Base-by-base conservation (phyloP, 495 filamentous ascomycete species). In the Aspergillus bridgeri region DNA sequence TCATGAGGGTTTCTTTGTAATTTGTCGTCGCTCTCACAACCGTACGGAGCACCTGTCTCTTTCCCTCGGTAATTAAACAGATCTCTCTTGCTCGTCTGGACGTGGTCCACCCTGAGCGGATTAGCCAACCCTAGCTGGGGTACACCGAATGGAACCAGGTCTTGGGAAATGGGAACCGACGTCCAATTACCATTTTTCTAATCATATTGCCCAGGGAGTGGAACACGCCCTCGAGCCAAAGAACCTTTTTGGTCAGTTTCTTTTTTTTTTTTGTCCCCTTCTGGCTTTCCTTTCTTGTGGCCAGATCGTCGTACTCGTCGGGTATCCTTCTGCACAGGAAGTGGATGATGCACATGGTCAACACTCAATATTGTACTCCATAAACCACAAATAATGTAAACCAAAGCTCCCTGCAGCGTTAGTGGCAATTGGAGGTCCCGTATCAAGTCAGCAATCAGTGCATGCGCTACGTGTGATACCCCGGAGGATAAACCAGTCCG, bases 241-340 rank as follows among this genome's bases (percentile, higher is more conserved):
- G 1, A 33, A 38, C 7, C 9, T n/a, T 18, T 25, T 51, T 24
- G n/a, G 8, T 51, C 24, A 23, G 33, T 54, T 13, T 23, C 50
- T 19, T 46, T 46, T 46, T 46, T 46, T 46, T 46, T 50, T 48
- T 54, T 33, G 21, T 49, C 6, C 5, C 6, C 27, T 53, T 38
- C 38, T 13, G 19, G 50, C 13, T 3, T 47, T 47, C 15, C 4
- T 47, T 47, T 50, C 38, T 54, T 33, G 21, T 53, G 53, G 29
- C 44, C 25, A 53, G 23, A 42, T 23, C 27, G 21, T 47, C 22
- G n/a, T n/a, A n/a, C n/a, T n/a, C n/a, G 42, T 51, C 29, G 45
- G 53, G 33, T 50, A 13, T 25, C 19, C 51, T 42, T 33, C 23
- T 42, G 20, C 29, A 38, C 33, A n/a, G 33, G 33, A 38, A 1